Percentiles rank a stretch among this genome's conserved stretches.
phyloP scores from a whole-genome alignment of 2,329 filamentous ascomycete genomes.

The Trichoderma pleuroti region DNA sequence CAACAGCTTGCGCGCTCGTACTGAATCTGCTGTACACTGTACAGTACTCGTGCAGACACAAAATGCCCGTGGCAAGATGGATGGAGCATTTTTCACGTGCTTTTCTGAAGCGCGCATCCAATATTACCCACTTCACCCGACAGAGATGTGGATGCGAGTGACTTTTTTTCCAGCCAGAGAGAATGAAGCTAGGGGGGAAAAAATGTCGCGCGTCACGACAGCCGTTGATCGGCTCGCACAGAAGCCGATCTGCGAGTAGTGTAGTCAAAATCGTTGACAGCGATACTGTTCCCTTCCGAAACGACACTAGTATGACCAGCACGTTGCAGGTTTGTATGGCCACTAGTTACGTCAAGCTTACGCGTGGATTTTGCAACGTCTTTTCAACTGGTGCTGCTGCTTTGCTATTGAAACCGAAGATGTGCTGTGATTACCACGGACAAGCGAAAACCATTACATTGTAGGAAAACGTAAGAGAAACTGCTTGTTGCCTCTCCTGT shows the following conservation, averaged over 20 bases:
- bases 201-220: constrained; percentile 15
- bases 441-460: neutral
- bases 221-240: neutral
- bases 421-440: neutral
- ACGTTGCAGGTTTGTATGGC: neutral
- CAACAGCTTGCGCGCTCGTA: neutral
- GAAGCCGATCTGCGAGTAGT: constrained; percentile 3
- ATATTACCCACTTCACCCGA: neutral
- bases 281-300: neutral
- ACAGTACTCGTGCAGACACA: neutral
- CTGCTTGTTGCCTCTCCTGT: neutral
- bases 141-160: constrained; percentile 6
- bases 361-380: neutral
- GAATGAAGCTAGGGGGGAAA: neutral
- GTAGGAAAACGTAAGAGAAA: neutral
- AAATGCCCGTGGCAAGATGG: neutral
- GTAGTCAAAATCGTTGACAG: neutral
- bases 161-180: neutral
- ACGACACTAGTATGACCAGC: neutral
- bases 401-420: neutral
- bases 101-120: neutral
- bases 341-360: constrained; percentile 13
- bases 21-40: neutral
- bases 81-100: constrained; percentile 8
- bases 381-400: neutral